These are phyloP conservation scores for Bacidia gigantensis DNA, from an alignment of 495 filamentous ascomycete species.

Conservation along the genomic window DNA sequence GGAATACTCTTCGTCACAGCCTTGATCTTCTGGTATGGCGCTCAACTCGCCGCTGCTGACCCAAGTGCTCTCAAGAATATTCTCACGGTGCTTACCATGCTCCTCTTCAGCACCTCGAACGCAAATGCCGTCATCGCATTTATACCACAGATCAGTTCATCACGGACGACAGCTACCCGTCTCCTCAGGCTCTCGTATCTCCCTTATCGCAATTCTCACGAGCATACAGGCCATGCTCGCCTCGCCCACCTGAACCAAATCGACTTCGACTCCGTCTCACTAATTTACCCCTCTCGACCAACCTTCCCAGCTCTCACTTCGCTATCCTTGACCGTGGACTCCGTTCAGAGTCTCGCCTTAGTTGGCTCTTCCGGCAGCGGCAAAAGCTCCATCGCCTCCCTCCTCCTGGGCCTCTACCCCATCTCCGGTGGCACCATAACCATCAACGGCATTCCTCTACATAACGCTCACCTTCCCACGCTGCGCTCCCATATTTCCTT, in stretches of 20 bases:
- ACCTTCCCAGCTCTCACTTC: slow-evolving; percentile 38
- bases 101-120: slow-evolving; percentile 69
- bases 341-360: slow-evolving; percentile 53
- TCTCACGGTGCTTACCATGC: slow-evolving; percentile 62
- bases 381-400: slow-evolving; percentile 71
- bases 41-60: slow-evolving; percentile 40
- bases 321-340: slow-evolving; percentile 45
- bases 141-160: slow-evolving; percentile 66
- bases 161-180: slow-evolving; percentile 55
- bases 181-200: slow-evolving; percentile 60
- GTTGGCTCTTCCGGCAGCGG: slow-evolving; percentile 77
- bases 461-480: slow-evolving; percentile 40
- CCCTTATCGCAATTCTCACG: slow-evolving; percentile 45
- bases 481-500: slow-evolving; percentile 58
- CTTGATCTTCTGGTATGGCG: slow-evolving; percentile 73
- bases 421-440: slow-evolving; percentile 34
- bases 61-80: slow-evolving; percentile 41
- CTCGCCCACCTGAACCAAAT: slow-evolving; percentile 39
- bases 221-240: slow-evolving; percentile 35
- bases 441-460: slow-evolving; percentile 41
- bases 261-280: slow-evolving; percentile 42
- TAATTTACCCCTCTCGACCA: slow-evolving; percentile 53
- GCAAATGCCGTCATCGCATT: slow-evolving; percentile 52
- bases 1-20: slow-evolving; percentile 60
- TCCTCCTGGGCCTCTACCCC: slow-evolving; percentile 56